Conservation (phyloP, 163 green algal genomes). For the Scenedesmus sp. region DNA sequence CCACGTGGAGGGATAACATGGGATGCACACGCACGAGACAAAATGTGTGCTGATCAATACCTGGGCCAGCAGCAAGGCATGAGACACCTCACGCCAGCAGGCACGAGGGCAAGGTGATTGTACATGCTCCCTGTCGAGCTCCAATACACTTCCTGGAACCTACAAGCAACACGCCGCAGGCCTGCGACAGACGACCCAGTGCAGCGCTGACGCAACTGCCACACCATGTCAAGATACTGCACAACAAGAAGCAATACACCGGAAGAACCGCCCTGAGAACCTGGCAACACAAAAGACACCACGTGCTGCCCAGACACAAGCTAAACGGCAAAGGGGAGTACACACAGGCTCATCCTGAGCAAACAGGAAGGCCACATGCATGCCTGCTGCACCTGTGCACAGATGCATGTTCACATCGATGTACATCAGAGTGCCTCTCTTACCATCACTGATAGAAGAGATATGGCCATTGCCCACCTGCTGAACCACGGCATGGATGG, state of each 20-base stretch:
- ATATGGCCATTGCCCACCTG: background rate
- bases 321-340: background rate
- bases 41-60: background rate
- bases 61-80: background rate
- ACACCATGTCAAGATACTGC: background rate
- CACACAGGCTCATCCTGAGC: background rate
- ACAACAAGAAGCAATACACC: background rate
- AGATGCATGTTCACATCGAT: conserved; percentile 17
- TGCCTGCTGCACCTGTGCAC: conserved; percentile 2
- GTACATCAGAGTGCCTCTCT: background rate
- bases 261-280: background rate
- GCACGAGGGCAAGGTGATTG: background rate
- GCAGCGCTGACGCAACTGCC: background rate
- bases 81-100: background rate
- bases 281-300: background rate
- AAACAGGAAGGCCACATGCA: background rate
- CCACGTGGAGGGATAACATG: background rate
- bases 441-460: background rate
- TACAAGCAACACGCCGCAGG: background rate
- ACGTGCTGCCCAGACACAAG: background rate
- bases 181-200: background rate
- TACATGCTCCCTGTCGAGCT: background rate
- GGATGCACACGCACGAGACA: background rate
- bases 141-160: background rate
- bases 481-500: background rate